phyloP scores from a whole-genome alignment of 2,329 filamentous ascomycete species.

The Anthostomella pinea region DNA sequence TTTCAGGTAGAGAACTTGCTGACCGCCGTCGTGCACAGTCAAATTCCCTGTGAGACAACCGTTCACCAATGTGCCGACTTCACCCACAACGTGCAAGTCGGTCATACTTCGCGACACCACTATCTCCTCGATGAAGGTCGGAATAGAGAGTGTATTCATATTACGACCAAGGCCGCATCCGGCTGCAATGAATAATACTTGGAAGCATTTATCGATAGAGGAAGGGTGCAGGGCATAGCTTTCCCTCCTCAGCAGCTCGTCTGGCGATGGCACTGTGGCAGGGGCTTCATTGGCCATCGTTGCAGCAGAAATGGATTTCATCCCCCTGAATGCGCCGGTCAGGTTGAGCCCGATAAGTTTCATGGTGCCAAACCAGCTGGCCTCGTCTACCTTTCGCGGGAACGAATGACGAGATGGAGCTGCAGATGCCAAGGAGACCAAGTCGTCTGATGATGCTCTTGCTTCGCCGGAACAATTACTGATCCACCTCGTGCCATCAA shows the following conservation, averaged over 20 bases:
- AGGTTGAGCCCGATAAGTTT: conserved; percentile 1
- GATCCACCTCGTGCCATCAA: conserved; percentile 1
- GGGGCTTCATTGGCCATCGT: background rate
- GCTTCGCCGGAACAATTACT: background rate
- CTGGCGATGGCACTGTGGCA: background rate
- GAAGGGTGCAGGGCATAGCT: conserved; percentile 1
- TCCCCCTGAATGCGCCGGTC: background rate
- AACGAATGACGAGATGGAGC: background rate
- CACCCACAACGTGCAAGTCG: background rate
- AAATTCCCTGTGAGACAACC: conserved; percentile 2
- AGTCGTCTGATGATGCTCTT: background rate
- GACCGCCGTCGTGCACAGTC: background rate
- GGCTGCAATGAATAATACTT: background rate
- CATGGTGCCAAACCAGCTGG: background rate
- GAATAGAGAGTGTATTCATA: background rate
- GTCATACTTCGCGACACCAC: background rate
- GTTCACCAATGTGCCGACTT: background rate
- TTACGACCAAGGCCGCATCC: background rate
- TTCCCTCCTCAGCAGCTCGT: no score
- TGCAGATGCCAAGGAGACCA: background rate
- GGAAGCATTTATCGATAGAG: conserved; percentile 1
- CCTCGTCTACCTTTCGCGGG: background rate
- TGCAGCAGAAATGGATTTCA: background rate
- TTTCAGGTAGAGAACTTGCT: background rate
- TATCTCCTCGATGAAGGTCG: conserved; percentile 3